Conservation (phyloP, 192 early-diverging fungal species). For the Phycomyces blakesleeanus region DNA sequence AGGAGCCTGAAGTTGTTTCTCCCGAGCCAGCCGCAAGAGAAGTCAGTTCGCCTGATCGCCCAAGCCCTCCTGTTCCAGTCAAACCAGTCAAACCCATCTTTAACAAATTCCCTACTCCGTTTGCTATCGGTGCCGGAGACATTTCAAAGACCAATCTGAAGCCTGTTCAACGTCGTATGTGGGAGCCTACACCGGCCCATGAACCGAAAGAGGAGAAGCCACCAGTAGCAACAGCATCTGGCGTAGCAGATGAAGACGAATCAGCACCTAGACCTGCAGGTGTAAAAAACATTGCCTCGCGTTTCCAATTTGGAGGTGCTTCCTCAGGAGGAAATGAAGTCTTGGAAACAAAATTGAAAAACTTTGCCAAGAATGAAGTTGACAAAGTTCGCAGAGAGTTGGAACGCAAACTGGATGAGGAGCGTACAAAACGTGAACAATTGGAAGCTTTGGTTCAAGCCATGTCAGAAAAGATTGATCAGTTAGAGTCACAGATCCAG, state of each 20-base stretch:
- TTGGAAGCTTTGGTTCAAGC: slow-evolving; percentile 26
- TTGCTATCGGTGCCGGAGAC: slow-evolving; percentile 22
- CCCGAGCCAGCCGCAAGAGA: not conserved
- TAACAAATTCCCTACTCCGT: slow-evolving; percentile 38
- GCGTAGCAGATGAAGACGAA: slow-evolving; percentile 6
- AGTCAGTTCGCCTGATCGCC: not conserved
- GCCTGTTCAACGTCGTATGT: slow-evolving; percentile 33
- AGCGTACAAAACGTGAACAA: slow-evolving; percentile 18
- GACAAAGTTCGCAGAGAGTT: slow-evolving; percentile 34
- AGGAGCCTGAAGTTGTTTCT: slow-evolving; percentile 6
- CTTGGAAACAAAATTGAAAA: slow-evolving; percentile 35
- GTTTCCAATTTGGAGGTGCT: slow-evolving; percentile 27
- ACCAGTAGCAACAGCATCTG: not conserved
- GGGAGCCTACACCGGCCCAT: slow-evolving; percentile 28
- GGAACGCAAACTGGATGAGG: slow-evolving; percentile 24
- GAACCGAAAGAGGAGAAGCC: slow-evolving; percentile 12
- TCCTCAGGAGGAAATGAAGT: slow-evolving; percentile 32
- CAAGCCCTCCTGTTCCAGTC: slow-evolving; percentile 20
- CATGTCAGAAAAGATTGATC: slow-evolving; percentile 20
- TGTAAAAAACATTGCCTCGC: slow-evolving; percentile 28
- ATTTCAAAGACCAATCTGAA: slow-evolving; percentile 20
- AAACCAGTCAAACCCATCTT: slow-evolving; percentile 41
- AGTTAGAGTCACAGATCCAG: not conserved
- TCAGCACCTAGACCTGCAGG: slow-evolving; percentile 18
- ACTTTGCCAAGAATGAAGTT: slow-evolving; percentile 33